Percentiles rank a stretch among this genome's conserved stretches.
phyloP scores from a whole-genome alignment of 345 rosid genomes.

The Nephelium lappaceum region DNA sequence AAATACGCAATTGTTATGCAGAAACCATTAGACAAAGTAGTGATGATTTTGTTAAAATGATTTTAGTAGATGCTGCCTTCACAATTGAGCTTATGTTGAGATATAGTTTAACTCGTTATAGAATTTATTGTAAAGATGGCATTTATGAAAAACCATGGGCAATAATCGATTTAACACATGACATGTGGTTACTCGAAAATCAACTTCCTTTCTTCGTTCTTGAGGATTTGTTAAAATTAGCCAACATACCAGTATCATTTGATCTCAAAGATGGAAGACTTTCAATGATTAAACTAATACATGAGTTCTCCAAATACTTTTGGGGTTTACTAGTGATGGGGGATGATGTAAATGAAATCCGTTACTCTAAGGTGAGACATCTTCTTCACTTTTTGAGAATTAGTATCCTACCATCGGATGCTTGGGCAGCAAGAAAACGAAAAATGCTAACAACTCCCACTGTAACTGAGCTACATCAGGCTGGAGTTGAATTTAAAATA shows the following conservation, averaged over 20 bases:
- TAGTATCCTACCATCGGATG: neutral
- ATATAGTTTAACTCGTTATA: neutral
- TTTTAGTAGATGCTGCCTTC: conserved; percentile 19
- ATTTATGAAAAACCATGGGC: neutral
- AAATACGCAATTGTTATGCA: conserved; percentile 12
- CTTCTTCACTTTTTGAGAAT: neutral
- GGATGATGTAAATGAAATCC: no score
- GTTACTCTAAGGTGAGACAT: neutral
- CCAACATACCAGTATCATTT: neutral
- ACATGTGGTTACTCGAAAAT: conserved; percentile 22
- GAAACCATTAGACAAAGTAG: neutral
- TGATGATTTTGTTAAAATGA: conserved; percentile 5
- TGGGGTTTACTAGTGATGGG: no score
- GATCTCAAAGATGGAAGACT: no score
- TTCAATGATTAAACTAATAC: no score
- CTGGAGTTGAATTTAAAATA: neutral
- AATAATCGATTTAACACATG: neutral
- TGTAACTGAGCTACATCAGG: neutral
- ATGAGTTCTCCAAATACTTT: no score
- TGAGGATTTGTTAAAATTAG: conserved; percentile 1
- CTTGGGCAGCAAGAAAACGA: neutral
- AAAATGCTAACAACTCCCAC: neutral
- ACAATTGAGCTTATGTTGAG: conserved; percentile 1
- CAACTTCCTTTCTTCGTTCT: conserved; percentile 18
- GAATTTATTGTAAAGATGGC: neutral